These are phyloP conservation scores for Monosiga brevicollis DNA, from an alignment of 78 protist species.

Conservation along the genomic window DNA sequence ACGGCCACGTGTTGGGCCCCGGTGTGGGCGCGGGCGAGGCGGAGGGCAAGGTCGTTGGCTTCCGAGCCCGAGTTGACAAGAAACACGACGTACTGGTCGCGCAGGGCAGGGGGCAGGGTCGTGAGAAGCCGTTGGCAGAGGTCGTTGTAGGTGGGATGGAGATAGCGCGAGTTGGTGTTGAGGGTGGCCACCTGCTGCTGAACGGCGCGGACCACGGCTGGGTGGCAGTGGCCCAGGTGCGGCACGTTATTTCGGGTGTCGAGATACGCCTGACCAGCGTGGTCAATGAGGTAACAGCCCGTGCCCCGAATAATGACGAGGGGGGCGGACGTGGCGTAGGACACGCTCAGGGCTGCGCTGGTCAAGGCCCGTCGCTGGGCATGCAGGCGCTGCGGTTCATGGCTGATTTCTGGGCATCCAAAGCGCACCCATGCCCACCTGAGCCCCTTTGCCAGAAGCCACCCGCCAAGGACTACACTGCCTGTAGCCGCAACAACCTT, in stretches of 20 bases:
- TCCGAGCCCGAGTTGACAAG: slow-evolving; percentile 77
- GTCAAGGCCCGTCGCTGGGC: not conserved
- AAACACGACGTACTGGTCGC: not conserved
- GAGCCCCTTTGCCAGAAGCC: no score
- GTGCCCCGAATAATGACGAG: not conserved
- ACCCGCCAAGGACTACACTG: no score
- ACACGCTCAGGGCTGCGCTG: slow-evolving; percentile 2
- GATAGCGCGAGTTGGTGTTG: slow-evolving; percentile 60
- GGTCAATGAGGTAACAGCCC: slow-evolving; percentile 27
- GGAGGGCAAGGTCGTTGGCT: slow-evolving; percentile 79
- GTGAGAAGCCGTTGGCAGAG: slow-evolving; percentile 19
- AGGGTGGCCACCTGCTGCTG: slow-evolving; percentile 21
- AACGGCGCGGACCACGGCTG: slow-evolving; percentile 36
- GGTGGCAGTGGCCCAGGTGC: slow-evolving; percentile 67
- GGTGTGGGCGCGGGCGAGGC: slow-evolving; percentile 53
- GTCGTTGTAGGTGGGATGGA: slow-evolving; percentile 22
- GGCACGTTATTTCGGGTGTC: slow-evolving; percentile 54
- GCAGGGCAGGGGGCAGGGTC: slow-evolving; percentile 24
- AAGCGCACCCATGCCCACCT: no score
- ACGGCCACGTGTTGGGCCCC: slow-evolving; percentile 3
- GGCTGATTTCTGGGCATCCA: no score
- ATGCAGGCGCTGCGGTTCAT: no score
- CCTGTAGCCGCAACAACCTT: no score
- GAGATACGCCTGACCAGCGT: slow-evolving; percentile 26
- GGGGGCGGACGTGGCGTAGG: slow-evolving; percentile 1